Percentiles rank a stretch among this genome's conserved stretches.
These are phyloP conservation scores for Straminergon stramineum DNA, from an alignment of 225 moss, liverwort and hornwort genomes.

Conservation along the genomic window DNA sequence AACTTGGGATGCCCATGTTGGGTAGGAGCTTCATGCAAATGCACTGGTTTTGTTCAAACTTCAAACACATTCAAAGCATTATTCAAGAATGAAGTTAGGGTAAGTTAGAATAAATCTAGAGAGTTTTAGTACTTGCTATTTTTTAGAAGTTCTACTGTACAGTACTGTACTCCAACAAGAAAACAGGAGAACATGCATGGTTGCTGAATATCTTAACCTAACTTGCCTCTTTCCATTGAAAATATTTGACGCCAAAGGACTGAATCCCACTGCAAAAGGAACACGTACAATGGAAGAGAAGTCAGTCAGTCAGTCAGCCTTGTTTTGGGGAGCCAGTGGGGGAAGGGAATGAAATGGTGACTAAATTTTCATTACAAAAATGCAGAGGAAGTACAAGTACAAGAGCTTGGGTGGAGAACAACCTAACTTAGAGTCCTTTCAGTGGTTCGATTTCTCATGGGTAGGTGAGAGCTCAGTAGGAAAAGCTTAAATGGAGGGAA, in stretches of 20 bases:
- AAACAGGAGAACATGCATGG: not conserved
- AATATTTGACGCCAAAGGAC: not conserved
- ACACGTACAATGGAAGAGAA: not conserved
- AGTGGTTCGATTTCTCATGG: not conserved
- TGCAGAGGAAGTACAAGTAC: not conserved
- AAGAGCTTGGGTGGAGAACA: not conserved
- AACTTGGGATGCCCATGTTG: not conserved
- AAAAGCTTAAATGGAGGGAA: not conserved
- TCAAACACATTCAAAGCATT: not conserved
- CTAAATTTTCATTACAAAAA: not conserved
- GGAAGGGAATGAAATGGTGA: not conserved
- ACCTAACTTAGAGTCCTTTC: slow-evolving; percentile 11
- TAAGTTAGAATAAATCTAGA: too few relatives aligned
- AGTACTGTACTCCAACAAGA: not conserved
- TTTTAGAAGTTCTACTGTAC: too few relatives aligned
- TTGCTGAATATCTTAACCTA: not conserved
- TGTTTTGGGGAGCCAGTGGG: not conserved
- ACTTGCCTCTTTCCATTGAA: not conserved
- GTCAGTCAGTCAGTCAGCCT: not conserved
- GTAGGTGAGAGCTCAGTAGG: slow-evolving; percentile 1
- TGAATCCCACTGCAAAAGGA: not conserved
- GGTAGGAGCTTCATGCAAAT: not conserved
- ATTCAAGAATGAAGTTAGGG: too few relatives aligned
- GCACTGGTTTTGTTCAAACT: not conserved
- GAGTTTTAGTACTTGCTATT: too few relatives aligned